These are phyloP conservation scores for Sophora flavescens DNA, from an alignment of 306 rosid genomes.

Conservation along the genomic window DNA sequence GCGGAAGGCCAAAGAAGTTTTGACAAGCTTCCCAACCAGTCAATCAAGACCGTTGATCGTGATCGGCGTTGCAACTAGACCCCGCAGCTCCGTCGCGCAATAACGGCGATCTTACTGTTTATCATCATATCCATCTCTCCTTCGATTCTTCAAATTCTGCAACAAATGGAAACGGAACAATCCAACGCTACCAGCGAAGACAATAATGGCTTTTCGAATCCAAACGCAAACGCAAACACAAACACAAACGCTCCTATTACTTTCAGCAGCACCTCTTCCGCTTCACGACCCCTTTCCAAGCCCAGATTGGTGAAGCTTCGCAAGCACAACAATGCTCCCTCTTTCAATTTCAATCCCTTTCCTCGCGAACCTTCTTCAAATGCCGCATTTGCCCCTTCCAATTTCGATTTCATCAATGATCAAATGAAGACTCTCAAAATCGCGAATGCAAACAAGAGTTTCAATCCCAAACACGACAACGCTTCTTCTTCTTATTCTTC, in stretches of 20 bases:
- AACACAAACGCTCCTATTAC: slow-evolving; percentile 41
- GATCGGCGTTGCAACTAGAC: not conserved
- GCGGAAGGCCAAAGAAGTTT: not conserved
- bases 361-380: slow-evolving; percentile 28
- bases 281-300: slow-evolving; percentile 58
- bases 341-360: slow-evolving; percentile 53
- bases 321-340: slow-evolving; percentile 59
- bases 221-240: no score
- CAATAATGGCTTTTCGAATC: slow-evolving; percentile 52
- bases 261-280: slow-evolving; percentile 53
- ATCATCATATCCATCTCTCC: not conserved
- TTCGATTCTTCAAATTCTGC: not conserved
- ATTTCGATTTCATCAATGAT: slow-evolving; percentile 42
- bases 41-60: not conserved
- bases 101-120: not conserved
- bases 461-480: slow-evolving; percentile 37
- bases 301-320: slow-evolving; percentile 76
- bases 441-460: slow-evolving; percentile 54
- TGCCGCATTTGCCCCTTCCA: slow-evolving; percentile 18
- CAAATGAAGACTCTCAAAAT: slow-evolving; percentile 62
- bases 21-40: not conserved
- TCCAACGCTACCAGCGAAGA: slow-evolving; percentile 52
- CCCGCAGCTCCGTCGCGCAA: slow-evolving; percentile 40
- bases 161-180: slow-evolving; percentile 54
- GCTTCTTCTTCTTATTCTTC: not conserved